phyloP scores from a whole-genome alignment of 768 basidiomycete species.

The Neoboletus subvelutipes region DNA sequence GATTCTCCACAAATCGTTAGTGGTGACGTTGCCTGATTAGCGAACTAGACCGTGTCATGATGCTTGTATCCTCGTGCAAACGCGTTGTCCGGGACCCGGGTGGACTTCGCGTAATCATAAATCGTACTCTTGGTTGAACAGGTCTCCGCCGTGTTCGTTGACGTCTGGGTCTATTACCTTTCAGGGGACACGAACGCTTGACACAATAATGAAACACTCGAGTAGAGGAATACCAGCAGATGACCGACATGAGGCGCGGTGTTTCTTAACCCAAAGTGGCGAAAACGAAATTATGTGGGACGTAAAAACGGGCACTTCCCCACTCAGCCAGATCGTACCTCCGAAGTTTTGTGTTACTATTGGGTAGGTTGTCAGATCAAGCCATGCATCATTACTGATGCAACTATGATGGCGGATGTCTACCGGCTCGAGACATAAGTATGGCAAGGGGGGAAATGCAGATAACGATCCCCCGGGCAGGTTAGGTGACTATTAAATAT shows the following conservation, averaged over 20 bases:
- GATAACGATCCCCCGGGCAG: background rate
- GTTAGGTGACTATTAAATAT: background rate
- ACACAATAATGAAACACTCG: background rate
- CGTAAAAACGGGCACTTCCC: conserved; percentile 1
- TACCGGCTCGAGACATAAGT: background rate
- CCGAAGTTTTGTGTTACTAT: background rate
- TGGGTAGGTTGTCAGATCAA: no score
- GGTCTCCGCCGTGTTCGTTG: background rate
- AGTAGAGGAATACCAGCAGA: background rate
- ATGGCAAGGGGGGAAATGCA: background rate
- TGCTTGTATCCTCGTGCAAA: background rate
- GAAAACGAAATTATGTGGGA: background rate
- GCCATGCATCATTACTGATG: background rate
- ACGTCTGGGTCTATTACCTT: conserved; percentile 1
- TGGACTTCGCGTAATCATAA: background rate
- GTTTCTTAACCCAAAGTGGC: background rate
- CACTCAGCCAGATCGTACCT: background rate
- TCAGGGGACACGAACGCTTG: background rate
- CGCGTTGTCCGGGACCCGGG: background rate
- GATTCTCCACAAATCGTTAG: background rate
- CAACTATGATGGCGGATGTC: background rate
- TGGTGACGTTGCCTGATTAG: background rate
- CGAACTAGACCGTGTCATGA: background rate
- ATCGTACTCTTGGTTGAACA: background rate
- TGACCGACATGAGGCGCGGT: conserved; percentile 2